Percentiles rank a stretch among this genome's conserved stretches.
phyloP scores from a whole-genome alignment of 2,329 filamentous ascomycete genomes.

The Trichoderma atroviride region DNA sequence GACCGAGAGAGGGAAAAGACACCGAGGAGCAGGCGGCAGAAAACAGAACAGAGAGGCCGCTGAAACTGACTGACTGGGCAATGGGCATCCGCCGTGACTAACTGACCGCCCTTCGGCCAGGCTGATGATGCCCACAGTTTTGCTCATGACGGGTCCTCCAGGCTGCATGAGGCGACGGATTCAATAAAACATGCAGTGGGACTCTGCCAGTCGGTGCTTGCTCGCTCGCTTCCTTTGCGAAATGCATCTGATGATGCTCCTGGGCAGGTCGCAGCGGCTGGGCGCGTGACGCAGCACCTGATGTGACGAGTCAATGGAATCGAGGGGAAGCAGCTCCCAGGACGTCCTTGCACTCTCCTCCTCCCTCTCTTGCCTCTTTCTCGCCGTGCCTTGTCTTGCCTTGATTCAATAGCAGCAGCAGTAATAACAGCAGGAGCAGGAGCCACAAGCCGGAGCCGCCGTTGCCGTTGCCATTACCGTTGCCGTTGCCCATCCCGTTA shows the following conservation, averaged over 20 bases:
- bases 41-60: neutral
- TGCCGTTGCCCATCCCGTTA: neutral
- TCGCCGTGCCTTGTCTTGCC: neutral
- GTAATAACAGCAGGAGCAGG: neutral
- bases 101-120: neutral
- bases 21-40: too few relatives aligned
- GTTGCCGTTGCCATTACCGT: constrained; percentile 2
- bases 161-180: neutral
- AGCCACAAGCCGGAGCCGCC: neutral
- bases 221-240: neutral
- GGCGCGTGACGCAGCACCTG: constrained; percentile 14
- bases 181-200: constrained; percentile 12
- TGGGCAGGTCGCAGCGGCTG: neutral
- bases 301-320: constrained; percentile 21
- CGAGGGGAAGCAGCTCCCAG: neutral
- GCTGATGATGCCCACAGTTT: neutral
- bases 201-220: neutral
- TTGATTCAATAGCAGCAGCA: neutral
- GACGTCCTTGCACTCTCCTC: neutral
- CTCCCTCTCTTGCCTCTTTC: neutral
- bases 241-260: constrained; percentile 13
- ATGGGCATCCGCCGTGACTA: neutral
- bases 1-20: neutral
- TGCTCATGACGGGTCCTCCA: neutral
- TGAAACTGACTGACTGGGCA: neutral